Evolutionary conservation across 1,284 basidiomycete genomes (phyloP).

Genomic region (Ganoderma lingzhi): DNA sequence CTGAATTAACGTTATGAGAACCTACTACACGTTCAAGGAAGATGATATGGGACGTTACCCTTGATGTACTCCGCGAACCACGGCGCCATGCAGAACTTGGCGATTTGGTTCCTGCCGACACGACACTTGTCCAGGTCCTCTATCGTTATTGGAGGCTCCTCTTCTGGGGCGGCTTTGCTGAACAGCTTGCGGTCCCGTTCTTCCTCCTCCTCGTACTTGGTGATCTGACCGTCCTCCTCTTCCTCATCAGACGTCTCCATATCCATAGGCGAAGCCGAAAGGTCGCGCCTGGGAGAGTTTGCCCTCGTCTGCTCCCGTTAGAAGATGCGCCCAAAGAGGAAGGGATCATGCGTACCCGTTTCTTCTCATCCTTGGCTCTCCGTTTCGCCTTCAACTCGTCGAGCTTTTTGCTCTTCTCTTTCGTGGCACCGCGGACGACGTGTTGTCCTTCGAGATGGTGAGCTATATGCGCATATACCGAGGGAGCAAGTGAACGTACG

Average conservation of each 20-base stretch:
- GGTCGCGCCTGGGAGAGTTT: conserved; percentile 68
- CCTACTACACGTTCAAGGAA: conserved; percentile 35
- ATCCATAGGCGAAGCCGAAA: conserved; percentile 78
- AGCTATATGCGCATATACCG: neutral
- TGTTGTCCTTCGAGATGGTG: conserved; percentile 65
- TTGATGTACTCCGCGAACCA: conserved; percentile 83
- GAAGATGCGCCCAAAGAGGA: conserved; percentile 4
- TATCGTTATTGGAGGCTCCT: conserved; percentile 61
- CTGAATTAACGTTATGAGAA: conserved; percentile 48
- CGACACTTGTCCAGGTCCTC: conserved; percentile 66
- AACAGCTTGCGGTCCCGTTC: conserved; percentile 65
- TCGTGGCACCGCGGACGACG: conserved; percentile 79
- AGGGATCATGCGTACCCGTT: conserved; percentile 55
- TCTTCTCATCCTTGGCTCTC: conserved; percentile 82
- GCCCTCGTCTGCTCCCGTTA: conserved; percentile 46
- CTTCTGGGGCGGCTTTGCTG: conserved; percentile 51
- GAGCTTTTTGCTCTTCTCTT: conserved; percentile 83
- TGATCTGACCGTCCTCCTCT: conserved; percentile 79
- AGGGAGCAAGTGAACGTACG: conserved; percentile 49
- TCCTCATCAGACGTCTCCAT: conserved; percentile 82
- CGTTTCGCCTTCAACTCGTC: conserved; percentile 86
- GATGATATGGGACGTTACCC: conserved; percentile 52
- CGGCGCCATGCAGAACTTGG: conserved; percentile 71
- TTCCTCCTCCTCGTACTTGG: conserved; percentile 71
- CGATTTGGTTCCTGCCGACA: conserved; percentile 69